Evolutionary conservation across 164 flowering plant genomes (phyloP), one percentile per base, ranked within the genome.

Genomic region (Houttuynia cordata): DNA sequence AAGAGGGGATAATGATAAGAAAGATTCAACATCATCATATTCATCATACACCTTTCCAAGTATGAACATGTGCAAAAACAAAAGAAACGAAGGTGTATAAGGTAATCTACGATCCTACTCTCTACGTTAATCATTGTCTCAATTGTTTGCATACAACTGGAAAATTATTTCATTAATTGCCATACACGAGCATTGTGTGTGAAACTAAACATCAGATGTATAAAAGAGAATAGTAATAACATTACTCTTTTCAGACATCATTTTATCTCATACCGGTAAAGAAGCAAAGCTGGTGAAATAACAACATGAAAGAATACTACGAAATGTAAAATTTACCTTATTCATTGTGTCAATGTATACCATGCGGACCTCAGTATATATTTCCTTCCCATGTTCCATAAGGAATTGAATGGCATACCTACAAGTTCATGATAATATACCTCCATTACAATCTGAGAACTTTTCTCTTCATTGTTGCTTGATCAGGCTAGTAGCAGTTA

Each of bases 271-370:
- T 17, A 10, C 13, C 49, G 12, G 12, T 2, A 45, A 17, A 45
- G 13, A 45, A 45, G 49, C 15, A 14, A 14, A 0, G 1, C 14
- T 45, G 13, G 37, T 30, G 49, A 45, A 45, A 45, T 45, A 45
- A 17, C 49, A 8, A 45, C 17, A 54, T 13, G 34, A 54, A 23
- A 30, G 7, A 52, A n/a, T n/a, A 52, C 10, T 52, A 20, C 5
- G 55, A 12, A 54, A 23, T 21, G 37, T 10, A 10, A 54, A 24
- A 17, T 10, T 41, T 55, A 62, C 98, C 95, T 90, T 93, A 74
- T 93, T 88, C 99, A 90, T 90, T 63, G 99, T 93, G 74, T 90
- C 99, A 71, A 86, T 74, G 60, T 93, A 93, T 64, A 97, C 97
- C 24, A 74, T 86, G 65, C 92, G 92, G 58, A 90, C 96, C 75